Evolutionary conservation across 2,329 filamentous ascomycete genomes (phyloP), one percentile per base, ranked within the genome.

Genomic region (Neonectria faginata): DNA sequence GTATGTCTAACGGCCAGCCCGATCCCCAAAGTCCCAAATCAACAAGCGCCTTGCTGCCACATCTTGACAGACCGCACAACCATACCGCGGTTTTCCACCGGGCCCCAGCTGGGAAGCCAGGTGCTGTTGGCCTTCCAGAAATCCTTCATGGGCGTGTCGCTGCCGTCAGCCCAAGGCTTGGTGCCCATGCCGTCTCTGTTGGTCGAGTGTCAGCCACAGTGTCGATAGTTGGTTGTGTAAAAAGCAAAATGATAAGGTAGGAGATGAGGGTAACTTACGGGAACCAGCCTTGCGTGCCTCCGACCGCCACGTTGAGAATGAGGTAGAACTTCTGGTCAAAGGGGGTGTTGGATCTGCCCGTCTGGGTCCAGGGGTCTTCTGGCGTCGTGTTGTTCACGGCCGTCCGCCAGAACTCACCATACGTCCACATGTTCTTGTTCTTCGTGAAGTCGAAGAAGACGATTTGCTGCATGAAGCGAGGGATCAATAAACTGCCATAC

Each of bases 311-410:
- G 69, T 84, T 84, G 45, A 85, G 72, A 47, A 85, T 81, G 20
- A 86, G 76, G 53, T 81, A 85, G 68, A 86, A 85, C 2, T 78
- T 72, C 62, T 84, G 78, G 67, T 85, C 83, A 67, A 86, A 86
- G 0, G 84, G 84, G 0, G 83, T 80, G 58, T 81, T 83, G 31
- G 70, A 58, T 5, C 73, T 75, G 3, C 75, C 73, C 10, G 76
- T 75, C 29, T 77, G 72, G 18, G 71, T 73, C 83, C 83, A 85
- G 1, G 83, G 83, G 64, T 85, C 77, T 1, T 70, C 62, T 14
- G 80, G 70, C 0, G 79, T 73, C 2, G 81, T 81, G 27, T 76
- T 73, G 60, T 84, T 84, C 47, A 79, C 75, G 4, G 76, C 76
- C 20, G 73, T 73, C 16, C 73, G 73, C 1, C 75, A 75, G 57